These are phyloP conservation scores for Boletus eberwhitei DNA, from an alignment of 768 basidiomycete species.

Conservation along the genomic window DNA sequence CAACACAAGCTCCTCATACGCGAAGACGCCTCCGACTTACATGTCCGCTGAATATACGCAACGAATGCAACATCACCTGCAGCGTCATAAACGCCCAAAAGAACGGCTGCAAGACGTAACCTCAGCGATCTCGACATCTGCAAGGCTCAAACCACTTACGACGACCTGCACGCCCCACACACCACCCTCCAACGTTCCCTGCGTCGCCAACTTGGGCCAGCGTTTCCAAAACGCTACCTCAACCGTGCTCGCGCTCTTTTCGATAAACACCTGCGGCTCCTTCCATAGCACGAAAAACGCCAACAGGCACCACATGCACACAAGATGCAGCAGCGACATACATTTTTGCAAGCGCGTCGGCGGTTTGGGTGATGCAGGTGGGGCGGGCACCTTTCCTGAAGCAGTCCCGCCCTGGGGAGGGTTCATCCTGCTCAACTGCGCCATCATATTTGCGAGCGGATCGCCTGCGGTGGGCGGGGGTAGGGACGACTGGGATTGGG, in stretches of 20 bases:
- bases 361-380: conserved; percentile 24
- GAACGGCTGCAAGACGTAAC: conserved; percentile 51
- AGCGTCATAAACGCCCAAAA: conserved; percentile 80
- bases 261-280: conserved; percentile 53
- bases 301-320: conserved; percentile 61
- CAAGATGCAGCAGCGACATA: conserved; percentile 62
- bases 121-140: conserved; percentile 1
- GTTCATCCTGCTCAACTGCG: conserved; percentile 26
- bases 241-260: conserved; percentile 33
- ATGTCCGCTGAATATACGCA: conserved; percentile 66
- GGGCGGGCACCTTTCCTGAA: conserved; percentile 28
- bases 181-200: conserved; percentile 35
- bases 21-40: conserved; percentile 39
- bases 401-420: conserved; percentile 17
- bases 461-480: conserved; percentile 31
- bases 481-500: conserved; percentile 8
- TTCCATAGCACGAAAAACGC: conserved; percentile 64
- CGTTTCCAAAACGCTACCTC: conserved; percentile 47
- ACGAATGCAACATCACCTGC: conserved; percentile 66
- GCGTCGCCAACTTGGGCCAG: conserved; percentile 57
- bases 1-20: neutral
- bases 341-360: conserved; percentile 55
- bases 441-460: conserved; percentile 46
- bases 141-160: conserved; percentile 37
- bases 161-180: conserved; percentile 52